Evolutionary conservation across 768 basidiomycete species (phyloP).

Genomic region (Pleurotus tuoliensis): DNA sequence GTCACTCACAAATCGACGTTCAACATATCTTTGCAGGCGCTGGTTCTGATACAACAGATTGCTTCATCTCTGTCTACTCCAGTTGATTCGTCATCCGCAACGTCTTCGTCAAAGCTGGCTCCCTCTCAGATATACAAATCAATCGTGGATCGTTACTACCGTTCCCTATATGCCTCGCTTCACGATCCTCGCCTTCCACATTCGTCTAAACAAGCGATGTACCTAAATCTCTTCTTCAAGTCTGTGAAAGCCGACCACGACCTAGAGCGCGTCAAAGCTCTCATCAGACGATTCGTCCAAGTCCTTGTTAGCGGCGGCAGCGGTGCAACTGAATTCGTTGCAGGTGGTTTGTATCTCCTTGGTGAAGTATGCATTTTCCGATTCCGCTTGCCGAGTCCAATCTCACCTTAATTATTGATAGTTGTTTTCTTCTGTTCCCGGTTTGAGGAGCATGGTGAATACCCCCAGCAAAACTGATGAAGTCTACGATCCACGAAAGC

Average conservation of each 20-base stretch:
- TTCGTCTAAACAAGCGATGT: slow-evolving; percentile 95
- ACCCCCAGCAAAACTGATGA: slow-evolving; percentile 19
- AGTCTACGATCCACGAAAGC: slow-evolving; percentile 81
- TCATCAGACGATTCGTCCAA: slow-evolving; percentile 82
- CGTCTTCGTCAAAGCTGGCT: slow-evolving; percentile 33
- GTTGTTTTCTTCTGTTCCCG: slow-evolving; percentile 41
- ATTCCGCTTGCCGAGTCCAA: background rate
- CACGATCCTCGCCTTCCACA: slow-evolving; percentile 75
- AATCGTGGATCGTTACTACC: slow-evolving; percentile 66
- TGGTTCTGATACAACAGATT: slow-evolving; percentile 86
- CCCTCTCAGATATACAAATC: slow-evolving; percentile 29
- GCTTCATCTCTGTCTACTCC: slow-evolving; percentile 45
- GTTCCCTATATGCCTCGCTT: slow-evolving; percentile 86
- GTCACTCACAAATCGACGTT: slow-evolving; percentile 96
- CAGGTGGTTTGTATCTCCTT: slow-evolving; percentile 82
- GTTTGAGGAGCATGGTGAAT: slow-evolving; percentile 37
- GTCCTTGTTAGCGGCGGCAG: slow-evolving; percentile 64
- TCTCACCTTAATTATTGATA: slow-evolving; percentile 12
- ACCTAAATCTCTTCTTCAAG: slow-evolving; percentile 91
- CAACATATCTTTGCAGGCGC: slow-evolving; percentile 92
- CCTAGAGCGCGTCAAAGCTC: slow-evolving; percentile 65
- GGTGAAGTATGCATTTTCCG: slow-evolving; percentile 62
- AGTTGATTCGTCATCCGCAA: slow-evolving; percentile 30
- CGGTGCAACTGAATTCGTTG: slow-evolving; percentile 82
- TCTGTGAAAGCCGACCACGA: slow-evolving; percentile 68